Percentiles rank a stretch among this genome's conserved stretches.
These are phyloP conservation scores for Syzygium syzygioides DNA, from an alignment of 441 rosid species.

Conservation along the genomic window DNA sequence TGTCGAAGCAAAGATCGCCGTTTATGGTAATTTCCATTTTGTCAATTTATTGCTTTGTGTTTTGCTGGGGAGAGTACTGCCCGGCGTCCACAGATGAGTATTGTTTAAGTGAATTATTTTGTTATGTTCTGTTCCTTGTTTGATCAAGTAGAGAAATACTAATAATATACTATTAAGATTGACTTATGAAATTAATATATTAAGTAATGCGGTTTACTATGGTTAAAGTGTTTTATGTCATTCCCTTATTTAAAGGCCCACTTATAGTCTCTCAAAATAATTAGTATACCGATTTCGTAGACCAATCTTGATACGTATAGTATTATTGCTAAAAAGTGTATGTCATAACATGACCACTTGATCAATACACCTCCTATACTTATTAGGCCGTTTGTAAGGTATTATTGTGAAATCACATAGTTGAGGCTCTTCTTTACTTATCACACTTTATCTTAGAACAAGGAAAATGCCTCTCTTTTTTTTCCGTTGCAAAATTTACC, in stretches of 20 bases:
- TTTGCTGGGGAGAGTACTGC: neutral
- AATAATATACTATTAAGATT: no score
- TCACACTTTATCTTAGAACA: no score
- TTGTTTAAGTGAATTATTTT: neutral
- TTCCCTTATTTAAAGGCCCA: accelerated
- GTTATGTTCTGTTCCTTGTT: neutral
- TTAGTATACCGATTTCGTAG: neutral
- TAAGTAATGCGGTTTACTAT: accelerated
- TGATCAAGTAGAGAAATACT: neutral
- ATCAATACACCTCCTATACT: neutral
- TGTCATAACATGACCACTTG: no score
- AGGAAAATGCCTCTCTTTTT: neutral
- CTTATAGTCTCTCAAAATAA: no score
- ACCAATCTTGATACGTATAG: neutral
- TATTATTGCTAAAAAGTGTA: neutral
- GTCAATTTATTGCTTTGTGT: no score
- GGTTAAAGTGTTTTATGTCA: accelerated
- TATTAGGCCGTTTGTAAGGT: no score
- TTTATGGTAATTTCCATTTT: no score
- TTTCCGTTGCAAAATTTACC: no score
- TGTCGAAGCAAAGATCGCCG: no score
- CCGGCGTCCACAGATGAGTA: neutral
- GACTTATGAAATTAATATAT: neutral
- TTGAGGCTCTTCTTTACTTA: no score
- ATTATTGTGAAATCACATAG: no score